Conservation (phyloP, 2,329 filamentous ascomycete species). For the Claviceps digitariae region DNA sequence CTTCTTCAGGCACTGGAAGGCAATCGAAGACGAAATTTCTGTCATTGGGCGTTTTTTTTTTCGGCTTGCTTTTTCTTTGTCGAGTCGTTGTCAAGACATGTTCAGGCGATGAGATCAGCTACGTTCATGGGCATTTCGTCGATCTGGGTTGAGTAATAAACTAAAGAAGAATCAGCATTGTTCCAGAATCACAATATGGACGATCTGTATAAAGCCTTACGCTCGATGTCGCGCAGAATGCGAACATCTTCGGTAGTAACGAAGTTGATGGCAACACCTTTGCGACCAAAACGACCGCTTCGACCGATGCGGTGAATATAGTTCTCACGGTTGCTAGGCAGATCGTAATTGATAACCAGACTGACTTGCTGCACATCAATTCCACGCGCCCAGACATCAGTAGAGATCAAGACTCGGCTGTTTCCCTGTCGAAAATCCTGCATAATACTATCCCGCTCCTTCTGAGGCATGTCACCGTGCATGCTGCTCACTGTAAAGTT, state of each 20-base stretch:
- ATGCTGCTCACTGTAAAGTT: constrained; percentile 98
- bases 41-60: not conserved
- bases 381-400: constrained; percentile 94
- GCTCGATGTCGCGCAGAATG: constrained; percentile 92
- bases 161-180: constrained; percentile 30
- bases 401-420: constrained; percentile 90
- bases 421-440: constrained; percentile 96
- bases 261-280: constrained; percentile 99
- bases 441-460: constrained; percentile 98
- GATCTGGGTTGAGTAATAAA: constrained; percentile 94
- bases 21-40: not conserved
- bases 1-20: not conserved
- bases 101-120: constrained; percentile 44
- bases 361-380: constrained; percentile 99
- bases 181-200: not conserved
- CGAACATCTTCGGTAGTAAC: constrained; percentile 96
- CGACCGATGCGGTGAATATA: constrained; percentile 98
- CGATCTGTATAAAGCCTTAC: constrained; percentile 35
- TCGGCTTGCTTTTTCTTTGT: not conserved
- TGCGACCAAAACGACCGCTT: constrained; percentile 88
- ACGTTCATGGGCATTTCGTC: constrained; percentile 99
- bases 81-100: not conserved
- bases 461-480: constrained; percentile 99
- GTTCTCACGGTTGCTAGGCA: constrained; percentile 97
- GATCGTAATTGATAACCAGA: constrained; percentile 96